Evolutionary conservation across 352 stramenopile species (phyloP).

Genomic region (Phytophthora nicotianae): DNA sequence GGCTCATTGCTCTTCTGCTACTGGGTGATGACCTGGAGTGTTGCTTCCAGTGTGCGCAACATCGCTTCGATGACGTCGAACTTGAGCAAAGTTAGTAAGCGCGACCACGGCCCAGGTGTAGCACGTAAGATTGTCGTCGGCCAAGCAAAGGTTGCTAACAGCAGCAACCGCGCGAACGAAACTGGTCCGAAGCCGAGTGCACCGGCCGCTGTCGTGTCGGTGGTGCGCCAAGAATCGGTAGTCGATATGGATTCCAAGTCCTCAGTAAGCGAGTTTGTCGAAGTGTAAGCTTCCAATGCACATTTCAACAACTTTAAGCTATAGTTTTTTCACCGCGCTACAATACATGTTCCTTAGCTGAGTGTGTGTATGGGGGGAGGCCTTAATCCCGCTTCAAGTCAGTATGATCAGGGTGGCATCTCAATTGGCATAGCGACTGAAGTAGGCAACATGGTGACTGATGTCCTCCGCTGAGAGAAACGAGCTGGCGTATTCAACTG

Average conservation of each 20-base stretch:
- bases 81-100: conserved; percentile 28
- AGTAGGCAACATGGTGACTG: conserved; percentile 5
- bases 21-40: conserved; percentile 54
- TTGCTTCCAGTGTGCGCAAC: conserved; percentile 34
- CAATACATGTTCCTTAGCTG: too few species aligned
- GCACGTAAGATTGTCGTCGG: conserved; percentile 22
- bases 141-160: conserved; percentile 13
- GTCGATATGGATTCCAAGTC: conserved; percentile 11
- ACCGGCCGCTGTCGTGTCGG: not conserved
- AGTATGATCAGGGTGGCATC: not conserved
- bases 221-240: conserved; percentile 10
- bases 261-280: conserved; percentile 23
- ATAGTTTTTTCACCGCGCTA: too few species aligned
- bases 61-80: conserved; percentile 30
- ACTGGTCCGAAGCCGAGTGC: conserved; percentile 2
- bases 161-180: conserved; percentile 9
- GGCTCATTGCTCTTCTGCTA: conserved; percentile 59
- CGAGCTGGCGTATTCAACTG: conserved; percentile 21
- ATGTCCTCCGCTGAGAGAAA: conserved; percentile 16
- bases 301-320: not conserved
- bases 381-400: too few species aligned
- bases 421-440: not conserved
- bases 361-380: too few species aligned
- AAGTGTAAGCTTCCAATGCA: conserved; percentile 14
- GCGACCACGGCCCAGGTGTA: conserved; percentile 7